phyloP scores from a whole-genome alignment of 176 grass and related monocot species.

The Oryza officinalis region DNA sequence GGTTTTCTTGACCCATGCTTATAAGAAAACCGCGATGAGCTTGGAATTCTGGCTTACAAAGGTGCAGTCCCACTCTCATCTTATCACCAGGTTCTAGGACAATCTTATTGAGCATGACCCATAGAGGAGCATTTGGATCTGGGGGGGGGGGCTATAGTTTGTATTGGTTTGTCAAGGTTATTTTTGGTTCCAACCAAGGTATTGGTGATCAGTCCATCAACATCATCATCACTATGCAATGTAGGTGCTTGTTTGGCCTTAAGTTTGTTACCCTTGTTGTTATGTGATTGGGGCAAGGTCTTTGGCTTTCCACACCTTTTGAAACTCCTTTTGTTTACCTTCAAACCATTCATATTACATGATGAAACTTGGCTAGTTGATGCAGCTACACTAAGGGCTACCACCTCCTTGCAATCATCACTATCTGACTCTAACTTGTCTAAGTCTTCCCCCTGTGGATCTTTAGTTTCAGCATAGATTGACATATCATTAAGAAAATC shows the following conservation, averaged over 20 bases:
- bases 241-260: no score
- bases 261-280: not conserved
- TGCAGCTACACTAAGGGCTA: not conserved
- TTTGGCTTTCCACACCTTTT: not conserved
- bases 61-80: no score
- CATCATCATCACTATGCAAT: not conserved
- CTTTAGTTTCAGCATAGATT: not conserved
- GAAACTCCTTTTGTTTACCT: not conserved
- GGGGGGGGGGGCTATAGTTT: no score
- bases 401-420: slow-evolving; percentile 1
- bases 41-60: no score
- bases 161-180: no score
- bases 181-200: no score
- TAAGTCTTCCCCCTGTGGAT: not conserved
- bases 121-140: no score
- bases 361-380: slow-evolving; percentile 2
- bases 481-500: slow-evolving; percentile 5
- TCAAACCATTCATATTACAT: not conserved
- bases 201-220: no score
- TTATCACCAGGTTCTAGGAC: no score
- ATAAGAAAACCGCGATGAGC: no score
- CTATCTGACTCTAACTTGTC: slow-evolving; percentile 1
- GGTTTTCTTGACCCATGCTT: no score
- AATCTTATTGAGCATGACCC: no score
- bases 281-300: not conserved